phyloP scores from a whole-genome alignment of 2,329 filamentous ascomycete genomes.

The Alternaria viburni region DNA sequence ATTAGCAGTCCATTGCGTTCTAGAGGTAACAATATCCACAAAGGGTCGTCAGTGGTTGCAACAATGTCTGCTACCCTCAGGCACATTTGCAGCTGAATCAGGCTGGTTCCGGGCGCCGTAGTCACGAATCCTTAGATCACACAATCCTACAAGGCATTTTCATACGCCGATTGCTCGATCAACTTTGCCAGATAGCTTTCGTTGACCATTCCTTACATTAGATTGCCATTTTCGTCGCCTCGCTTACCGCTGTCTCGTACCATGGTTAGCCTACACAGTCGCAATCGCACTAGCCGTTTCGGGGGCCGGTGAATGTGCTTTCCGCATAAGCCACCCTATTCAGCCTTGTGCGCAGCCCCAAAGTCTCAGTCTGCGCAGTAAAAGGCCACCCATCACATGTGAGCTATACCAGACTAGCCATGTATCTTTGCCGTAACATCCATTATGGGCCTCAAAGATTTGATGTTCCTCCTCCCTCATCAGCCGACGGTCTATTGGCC shows the following conservation, averaged over 20 bases:
- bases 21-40: background rate
- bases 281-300: constrained; percentile 5
- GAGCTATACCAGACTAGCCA: background rate
- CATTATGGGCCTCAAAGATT: background rate
- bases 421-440: background rate
- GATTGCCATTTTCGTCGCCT: background rate
- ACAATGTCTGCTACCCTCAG: background rate
- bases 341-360: constrained; percentile 13
- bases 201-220: background rate
- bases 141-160: background rate
- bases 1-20: background rate
- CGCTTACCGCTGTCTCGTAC: constrained; percentile 14
- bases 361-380: background rate
- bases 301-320: constrained; percentile 11
- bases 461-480: background rate
- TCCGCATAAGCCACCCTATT: constrained; percentile 5
- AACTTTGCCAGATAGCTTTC: background rate
- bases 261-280: background rate
- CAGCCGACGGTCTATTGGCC: background rate
- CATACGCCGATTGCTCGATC: background rate
- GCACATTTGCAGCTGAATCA: background rate
- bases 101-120: background rate
- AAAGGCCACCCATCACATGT: background rate
- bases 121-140: background rate
- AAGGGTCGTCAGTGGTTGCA: background rate